Percentiles rank a stretch among this genome's conserved stretches.
Evolutionary conservation across 73 alveolate genomes (phyloP).

Genomic region (Paramecium sexaurelia): DNA sequence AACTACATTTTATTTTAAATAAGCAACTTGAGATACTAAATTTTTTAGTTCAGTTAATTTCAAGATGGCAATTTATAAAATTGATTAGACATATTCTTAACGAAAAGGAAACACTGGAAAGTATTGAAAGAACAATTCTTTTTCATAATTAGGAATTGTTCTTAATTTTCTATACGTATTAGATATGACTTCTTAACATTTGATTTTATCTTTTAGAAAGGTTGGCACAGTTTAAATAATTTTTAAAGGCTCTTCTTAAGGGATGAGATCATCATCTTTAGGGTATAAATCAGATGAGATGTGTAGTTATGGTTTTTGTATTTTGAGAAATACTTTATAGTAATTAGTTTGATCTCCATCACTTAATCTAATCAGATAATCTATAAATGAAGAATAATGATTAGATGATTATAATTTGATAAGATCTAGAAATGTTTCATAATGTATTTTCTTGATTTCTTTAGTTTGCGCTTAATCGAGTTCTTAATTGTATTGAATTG

Average conservation of each 20-base stretch:
- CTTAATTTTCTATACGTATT: background rate
- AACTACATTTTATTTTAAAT: background rate
- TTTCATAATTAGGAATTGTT: background rate
- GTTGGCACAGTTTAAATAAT: background rate
- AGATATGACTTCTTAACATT: background rate
- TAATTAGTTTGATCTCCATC: slow-evolving; percentile 3
- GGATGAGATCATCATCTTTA: background rate
- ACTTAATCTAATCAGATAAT: background rate
- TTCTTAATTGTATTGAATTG: background rate
- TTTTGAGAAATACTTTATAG: background rate
- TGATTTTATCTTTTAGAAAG: background rate
- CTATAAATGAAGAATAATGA: slow-evolving; percentile 15
- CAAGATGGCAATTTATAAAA: background rate
- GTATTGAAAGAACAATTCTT: slow-evolving; percentile 6
- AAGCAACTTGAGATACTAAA: background rate
- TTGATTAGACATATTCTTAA: background rate
- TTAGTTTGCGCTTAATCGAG: background rate
- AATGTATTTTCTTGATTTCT: background rate
- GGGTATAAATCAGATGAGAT: slow-evolving; percentile 32
- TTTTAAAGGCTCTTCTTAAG: background rate
- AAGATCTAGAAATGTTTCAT: background rate
- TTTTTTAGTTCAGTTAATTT: background rate
- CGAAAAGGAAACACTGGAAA: slow-evolving; percentile 39
- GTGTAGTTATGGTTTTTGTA: background rate
- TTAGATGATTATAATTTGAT: background rate